Conservation (phyloP, 2,329 filamentous ascomycete genomes). For the Magnaporthiopsis incrustans region DNA sequence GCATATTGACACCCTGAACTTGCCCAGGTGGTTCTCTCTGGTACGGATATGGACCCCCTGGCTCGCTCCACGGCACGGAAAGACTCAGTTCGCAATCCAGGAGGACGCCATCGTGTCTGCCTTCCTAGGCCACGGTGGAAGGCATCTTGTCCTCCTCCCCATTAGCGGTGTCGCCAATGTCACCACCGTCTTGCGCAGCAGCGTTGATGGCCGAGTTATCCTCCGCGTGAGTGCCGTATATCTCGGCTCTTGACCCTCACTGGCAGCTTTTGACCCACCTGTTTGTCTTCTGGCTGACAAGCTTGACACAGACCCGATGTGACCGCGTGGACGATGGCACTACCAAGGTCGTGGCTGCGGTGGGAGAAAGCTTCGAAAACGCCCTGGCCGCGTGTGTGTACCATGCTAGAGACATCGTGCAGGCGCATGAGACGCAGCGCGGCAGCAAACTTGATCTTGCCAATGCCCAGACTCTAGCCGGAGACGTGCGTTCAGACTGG, state of each 20-base stretch:
- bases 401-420: constrained; percentile 64
- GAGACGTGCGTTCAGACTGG: constrained; percentile 55
- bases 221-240: constrained; percentile 46
- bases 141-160: constrained; percentile 69
- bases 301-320: constrained; percentile 45
- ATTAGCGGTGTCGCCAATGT: constrained; percentile 68
- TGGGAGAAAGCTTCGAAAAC: constrained; percentile 64
- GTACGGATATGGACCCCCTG: constrained; percentile 75
- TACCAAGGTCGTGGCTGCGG: constrained; percentile 60
- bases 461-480: constrained; percentile 37
- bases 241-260: neutral
- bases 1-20: constrained; percentile 11
- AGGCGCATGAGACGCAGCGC: constrained; percentile 30
- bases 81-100: constrained; percentile 55
- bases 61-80: constrained; percentile 83
- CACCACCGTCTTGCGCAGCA: constrained; percentile 59
- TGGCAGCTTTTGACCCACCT: neutral
- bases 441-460: constrained; percentile 31
- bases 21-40: constrained; percentile 66
- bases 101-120: constrained; percentile 73
- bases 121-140: constrained; percentile 64
- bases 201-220: constrained; percentile 55
- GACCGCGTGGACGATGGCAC: constrained; percentile 51
- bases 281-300: neutral
- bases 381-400: constrained; percentile 79